Percentiles rank a stretch among this genome's conserved stretches.
Conservation (phyloP, 2,329 filamentous ascomycete genomes). For the Fusarium begoniae region DNA sequence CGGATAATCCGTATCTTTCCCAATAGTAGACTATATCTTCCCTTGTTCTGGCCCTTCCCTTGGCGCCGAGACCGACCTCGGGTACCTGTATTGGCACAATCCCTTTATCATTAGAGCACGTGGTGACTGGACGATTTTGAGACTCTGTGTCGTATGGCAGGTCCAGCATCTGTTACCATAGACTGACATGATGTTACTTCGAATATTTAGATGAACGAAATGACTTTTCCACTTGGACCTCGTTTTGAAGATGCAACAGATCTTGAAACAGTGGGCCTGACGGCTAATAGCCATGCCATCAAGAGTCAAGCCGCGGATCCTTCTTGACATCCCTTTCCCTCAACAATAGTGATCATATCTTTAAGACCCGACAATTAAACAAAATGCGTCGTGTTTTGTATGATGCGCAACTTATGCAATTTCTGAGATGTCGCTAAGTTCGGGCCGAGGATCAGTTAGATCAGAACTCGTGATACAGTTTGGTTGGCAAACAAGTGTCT, state of each 20-base stretch:
- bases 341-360: neutral
- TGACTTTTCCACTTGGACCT: no score
- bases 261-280: neutral
- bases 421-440: neutral
- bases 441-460: neutral
- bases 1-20: neutral
- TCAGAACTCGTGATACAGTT: no score
- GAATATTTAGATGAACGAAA: neutral
- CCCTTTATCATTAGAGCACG: neutral
- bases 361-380: neutral
- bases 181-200: no score
- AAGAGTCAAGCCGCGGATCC: neutral
- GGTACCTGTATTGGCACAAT: neutral
- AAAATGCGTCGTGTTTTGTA: rapidly evolving
- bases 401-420: neutral
- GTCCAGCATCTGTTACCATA: neutral
- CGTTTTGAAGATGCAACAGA: neutral
- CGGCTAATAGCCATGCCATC: neutral
- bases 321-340: neutral
- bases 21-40: neutral
- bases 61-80: neutral
- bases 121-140: neutral
- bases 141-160: neutral
- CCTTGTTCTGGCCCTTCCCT: neutral
- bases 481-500: neutral